phyloP scores from a whole-genome alignment of 805 yeast genomes.

The Sugiyamaella lignohabitans region DNA sequence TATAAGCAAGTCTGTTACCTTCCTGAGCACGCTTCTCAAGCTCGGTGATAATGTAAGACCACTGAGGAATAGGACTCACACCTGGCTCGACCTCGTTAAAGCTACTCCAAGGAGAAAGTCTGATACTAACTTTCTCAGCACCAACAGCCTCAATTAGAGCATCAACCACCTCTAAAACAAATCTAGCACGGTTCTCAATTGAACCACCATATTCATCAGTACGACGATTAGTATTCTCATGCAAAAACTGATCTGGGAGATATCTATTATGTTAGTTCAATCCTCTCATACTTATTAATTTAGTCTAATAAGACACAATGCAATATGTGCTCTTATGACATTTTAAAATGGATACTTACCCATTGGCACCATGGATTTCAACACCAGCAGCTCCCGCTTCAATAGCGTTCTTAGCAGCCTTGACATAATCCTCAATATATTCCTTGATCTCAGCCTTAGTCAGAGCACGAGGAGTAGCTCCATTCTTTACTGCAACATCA shows the following conservation, averaged over 20 bases:
- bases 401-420: constrained; percentile 46
- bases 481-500: constrained; percentile 10
- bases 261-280: too few species aligned
- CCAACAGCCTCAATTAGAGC: constrained; percentile 35
- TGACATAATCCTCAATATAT: constrained; percentile 37
- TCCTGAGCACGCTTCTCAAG: constrained; percentile 34
- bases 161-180: constrained; percentile 43
- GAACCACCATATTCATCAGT: constrained; percentile 60
- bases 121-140: constrained; percentile 31
- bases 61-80: constrained; percentile 38
- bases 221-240: constrained; percentile 39
- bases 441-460: constrained; percentile 37
- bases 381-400: constrained; percentile 55
- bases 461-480: constrained; percentile 26
- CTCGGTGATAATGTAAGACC: constrained; percentile 37
- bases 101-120: constrained; percentile 36
- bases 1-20: constrained; percentile 38
- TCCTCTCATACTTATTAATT: too few species aligned
- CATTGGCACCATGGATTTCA: constrained; percentile 62
- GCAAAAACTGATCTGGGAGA: constrained; percentile 40
- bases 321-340: too few species aligned
- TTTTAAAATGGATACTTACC: too few species aligned
- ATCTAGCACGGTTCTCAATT: constrained; percentile 49
- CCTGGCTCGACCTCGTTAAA: too few species aligned
- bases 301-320: too few species aligned